phyloP scores from a whole-genome alignment of 75 land plant species.

The Selaginella moellendorffii region DNA sequence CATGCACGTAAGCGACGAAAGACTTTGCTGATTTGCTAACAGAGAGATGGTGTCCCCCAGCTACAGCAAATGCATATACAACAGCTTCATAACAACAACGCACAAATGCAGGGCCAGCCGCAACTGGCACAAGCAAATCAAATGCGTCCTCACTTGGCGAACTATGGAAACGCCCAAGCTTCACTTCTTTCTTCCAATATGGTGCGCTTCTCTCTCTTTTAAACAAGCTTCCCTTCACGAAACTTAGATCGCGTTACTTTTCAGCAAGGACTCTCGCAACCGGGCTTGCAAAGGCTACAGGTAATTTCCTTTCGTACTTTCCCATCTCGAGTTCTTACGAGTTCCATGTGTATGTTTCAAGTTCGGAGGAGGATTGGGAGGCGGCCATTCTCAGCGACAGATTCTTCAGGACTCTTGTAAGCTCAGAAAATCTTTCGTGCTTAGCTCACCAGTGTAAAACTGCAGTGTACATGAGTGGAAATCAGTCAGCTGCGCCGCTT shows the following conservation, averaged over 20 bases:
- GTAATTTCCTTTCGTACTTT: background rate
- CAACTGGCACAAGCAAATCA: slow-evolving; percentile 18
- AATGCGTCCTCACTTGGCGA: slow-evolving; percentile 19
- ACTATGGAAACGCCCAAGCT: slow-evolving; percentile 20
- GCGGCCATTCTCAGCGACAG: slow-evolving; percentile 20
- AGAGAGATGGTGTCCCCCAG: slow-evolving; percentile 7
- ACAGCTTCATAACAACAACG: slow-evolving; percentile 15
- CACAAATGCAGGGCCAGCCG: slow-evolving; percentile 14
- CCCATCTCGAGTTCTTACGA: background rate
- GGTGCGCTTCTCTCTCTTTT: too few species aligned
- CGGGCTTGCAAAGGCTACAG: slow-evolving; percentile 14
- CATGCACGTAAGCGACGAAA: background rate
- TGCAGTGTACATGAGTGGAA: slow-evolving; percentile 14
- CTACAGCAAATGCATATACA: slow-evolving; percentile 17
- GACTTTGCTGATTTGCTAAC: background rate
- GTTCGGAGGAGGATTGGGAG: slow-evolving; percentile 15
- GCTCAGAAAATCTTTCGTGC: slow-evolving; percentile 4
- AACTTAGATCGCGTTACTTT: too few species aligned
- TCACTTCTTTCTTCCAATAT: slow-evolving; percentile 16
- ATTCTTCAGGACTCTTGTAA: slow-evolving; percentile 19
- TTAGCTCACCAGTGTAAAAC: background rate
- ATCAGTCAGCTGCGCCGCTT: slow-evolving; percentile 13
- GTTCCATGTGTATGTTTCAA: background rate
- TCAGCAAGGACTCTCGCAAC: too few species aligned
- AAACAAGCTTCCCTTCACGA: too few species aligned